These are phyloP conservation scores for Nothophoma quercina DNA, from an alignment of 2,329 filamentous ascomycete species.

Conservation along the genomic window DNA sequence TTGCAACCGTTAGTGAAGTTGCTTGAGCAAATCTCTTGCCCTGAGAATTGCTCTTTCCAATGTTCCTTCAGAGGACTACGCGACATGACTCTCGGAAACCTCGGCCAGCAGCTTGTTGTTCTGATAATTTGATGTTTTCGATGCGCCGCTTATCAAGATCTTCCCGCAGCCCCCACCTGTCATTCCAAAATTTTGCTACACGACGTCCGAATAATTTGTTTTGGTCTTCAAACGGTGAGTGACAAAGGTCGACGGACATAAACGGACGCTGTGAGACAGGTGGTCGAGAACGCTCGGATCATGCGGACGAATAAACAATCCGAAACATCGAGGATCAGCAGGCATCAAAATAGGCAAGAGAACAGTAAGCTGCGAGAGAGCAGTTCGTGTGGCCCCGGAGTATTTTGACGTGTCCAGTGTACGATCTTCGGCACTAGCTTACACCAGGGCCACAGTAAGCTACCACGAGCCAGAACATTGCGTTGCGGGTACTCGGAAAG, in stretches of 20 bases:
- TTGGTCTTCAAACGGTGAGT: background rate
- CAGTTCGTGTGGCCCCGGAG: background rate
- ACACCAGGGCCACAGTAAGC: background rate
- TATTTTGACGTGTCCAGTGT: background rate
- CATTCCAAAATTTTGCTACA: slow-evolving; percentile 13
- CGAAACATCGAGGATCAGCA: background rate
- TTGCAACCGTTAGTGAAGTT: background rate
- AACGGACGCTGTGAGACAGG: slow-evolving; percentile 1
- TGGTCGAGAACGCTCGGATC: background rate
- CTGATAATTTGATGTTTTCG: background rate
- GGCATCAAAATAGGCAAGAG: background rate
- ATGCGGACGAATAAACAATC: background rate
- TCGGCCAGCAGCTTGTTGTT: background rate
- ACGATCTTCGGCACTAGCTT: background rate
- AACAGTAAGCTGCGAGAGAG: background rate
- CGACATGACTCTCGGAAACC: background rate
- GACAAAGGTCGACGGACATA: slow-evolving; percentile 14
- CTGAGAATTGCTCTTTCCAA: background rate
- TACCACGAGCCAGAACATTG: background rate
- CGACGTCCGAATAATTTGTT: slow-evolving; percentile 1
- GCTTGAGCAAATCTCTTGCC: background rate
- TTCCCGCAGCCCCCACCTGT: slow-evolving; percentile 21
- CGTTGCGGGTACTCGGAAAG: background rate
- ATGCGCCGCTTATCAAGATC: slow-evolving; percentile 9
- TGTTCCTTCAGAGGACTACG: background rate